phyloP scores from a whole-genome alignment of 495 filamentous ascomycete species.

The Clohesyomyces aquaticus region DNA sequence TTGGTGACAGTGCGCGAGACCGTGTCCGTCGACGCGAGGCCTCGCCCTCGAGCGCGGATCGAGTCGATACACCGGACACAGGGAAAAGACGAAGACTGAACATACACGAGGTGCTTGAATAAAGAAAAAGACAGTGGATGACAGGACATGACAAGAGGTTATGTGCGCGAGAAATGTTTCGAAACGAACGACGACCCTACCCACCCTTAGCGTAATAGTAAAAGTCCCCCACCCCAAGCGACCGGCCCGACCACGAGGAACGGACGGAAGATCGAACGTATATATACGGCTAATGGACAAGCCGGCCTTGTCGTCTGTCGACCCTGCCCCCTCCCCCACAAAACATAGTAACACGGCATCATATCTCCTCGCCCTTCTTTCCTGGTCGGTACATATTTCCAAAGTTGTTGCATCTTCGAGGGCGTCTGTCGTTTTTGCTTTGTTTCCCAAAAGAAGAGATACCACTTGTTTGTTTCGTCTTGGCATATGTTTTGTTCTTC shows the following conservation, averaged over 20 bases:
- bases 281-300: slow-evolving; percentile 18
- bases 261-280: not conserved
- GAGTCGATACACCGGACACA: slow-evolving; percentile 36
- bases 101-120: slow-evolving; percentile 40
- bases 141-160: no score
- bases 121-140: slow-evolving; percentile 21
- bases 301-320: slow-evolving; percentile 33
- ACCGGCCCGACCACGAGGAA: no score
- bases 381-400: slow-evolving; percentile 15
- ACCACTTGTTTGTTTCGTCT: slow-evolving; percentile 15
- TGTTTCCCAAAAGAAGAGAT: slow-evolving; percentile 26
- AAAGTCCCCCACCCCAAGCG: not conserved
- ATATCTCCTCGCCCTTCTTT: slow-evolving; percentile 13
- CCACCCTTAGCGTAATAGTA: slow-evolving; percentile 3
- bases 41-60: slow-evolving; percentile 8
- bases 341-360: not conserved
- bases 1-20: slow-evolving; percentile 24
- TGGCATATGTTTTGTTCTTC: not conserved
- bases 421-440: slow-evolving; percentile 18
- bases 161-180: no score
- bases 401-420: slow-evolving; percentile 15
- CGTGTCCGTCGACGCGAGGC: slow-evolving; percentile 31
- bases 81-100: slow-evolving; percentile 42
- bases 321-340: not conserved
- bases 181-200: no score